A percentile compares a stretch with the other conserved stretches of the same genome.
Conservation (phyloP, 768 basidiomycete species). For the Lepiota brunneoincarnata region DNA sequence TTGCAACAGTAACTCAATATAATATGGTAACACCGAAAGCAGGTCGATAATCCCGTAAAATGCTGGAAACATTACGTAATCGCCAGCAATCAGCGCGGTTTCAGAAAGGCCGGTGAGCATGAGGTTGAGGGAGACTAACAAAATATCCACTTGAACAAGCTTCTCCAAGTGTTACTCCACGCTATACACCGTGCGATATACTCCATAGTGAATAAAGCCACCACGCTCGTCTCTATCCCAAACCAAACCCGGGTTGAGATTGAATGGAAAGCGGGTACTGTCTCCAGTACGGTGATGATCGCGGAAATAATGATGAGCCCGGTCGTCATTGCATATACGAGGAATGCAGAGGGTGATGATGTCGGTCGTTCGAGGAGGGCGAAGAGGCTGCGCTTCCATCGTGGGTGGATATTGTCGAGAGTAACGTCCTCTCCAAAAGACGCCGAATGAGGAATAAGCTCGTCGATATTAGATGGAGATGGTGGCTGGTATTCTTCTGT, state of each 20-base stretch:
- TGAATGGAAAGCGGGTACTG: constrained; percentile 72
- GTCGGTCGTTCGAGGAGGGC: constrained; percentile 79
- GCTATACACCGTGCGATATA: constrained; percentile 71
- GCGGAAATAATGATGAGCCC: constrained; percentile 73
- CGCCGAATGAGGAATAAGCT: constrained; percentile 34
- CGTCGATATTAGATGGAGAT: constrained; percentile 33
- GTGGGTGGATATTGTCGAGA: constrained; percentile 36
- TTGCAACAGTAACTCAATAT: constrained; percentile 77
- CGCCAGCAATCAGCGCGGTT: constrained; percentile 1
- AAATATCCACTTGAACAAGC: constrained; percentile 60
- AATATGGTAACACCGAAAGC: constrained; percentile 85
- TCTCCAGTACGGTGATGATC: constrained; percentile 74
- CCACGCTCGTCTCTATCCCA: constrained; percentile 81
- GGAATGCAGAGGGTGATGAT: constrained; percentile 72
- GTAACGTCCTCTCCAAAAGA: constrained; percentile 34
- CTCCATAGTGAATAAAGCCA: constrained; percentile 85
- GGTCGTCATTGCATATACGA: constrained; percentile 70
- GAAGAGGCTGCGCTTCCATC: constrained; percentile 66
- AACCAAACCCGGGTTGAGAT: constrained; percentile 77
- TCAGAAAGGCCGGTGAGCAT: neutral
- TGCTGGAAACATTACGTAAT: constrained; percentile 30
- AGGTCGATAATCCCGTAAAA: constrained; percentile 88
- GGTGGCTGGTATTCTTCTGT: constrained; percentile 36
- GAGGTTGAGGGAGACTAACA: constrained; percentile 44
- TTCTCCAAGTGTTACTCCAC: constrained; percentile 68